phyloP scores from a whole-genome alignment of 2,329 filamentous ascomycete genomes.

The Ophiostoma quercus region DNA sequence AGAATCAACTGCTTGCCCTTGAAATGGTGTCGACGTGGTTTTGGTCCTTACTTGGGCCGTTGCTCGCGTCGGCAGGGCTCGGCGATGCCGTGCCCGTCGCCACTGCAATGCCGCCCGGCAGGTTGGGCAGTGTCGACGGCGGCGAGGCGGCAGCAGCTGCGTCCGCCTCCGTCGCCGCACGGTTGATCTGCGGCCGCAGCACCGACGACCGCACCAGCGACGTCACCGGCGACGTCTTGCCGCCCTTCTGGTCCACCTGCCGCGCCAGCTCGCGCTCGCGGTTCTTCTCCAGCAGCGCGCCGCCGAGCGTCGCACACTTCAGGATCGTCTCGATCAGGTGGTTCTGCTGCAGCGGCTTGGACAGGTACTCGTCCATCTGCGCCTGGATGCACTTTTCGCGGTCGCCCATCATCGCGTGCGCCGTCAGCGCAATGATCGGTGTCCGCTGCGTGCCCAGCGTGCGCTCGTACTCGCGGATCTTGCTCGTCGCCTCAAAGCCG shows the following conservation, averaged over 20 bases:
- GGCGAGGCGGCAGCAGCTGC: constrained; percentile 17
- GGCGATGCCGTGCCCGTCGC: background rate
- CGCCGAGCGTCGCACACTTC: constrained; percentile 89
- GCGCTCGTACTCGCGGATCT: constrained; percentile 92
- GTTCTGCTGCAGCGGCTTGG: constrained; percentile 51
- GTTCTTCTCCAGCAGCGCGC: constrained; percentile 73
- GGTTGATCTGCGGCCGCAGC: constrained; percentile 20
- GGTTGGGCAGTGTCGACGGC: background rate
- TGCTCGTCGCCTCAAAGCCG: constrained; percentile 92
- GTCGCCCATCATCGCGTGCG: constrained; percentile 97
- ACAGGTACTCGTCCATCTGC: constrained; percentile 98
- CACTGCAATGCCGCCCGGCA: constrained; percentile 11
- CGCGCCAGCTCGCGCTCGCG: constrained; percentile 51
- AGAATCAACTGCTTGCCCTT: constrained; percentile 36
- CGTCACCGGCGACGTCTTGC: constrained; percentile 26
- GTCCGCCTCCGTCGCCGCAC: constrained; percentile 22
- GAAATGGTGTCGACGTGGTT: constrained; percentile 47
- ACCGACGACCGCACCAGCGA: constrained; percentile 42
- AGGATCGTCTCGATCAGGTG: constrained; percentile 54
- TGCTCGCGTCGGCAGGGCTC: background rate
- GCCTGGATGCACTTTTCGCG: constrained; percentile 97
- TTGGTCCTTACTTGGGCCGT: constrained; percentile 51
- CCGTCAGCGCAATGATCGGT: constrained; percentile 93
- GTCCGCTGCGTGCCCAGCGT: constrained; percentile 74
- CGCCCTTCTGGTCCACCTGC: constrained; percentile 34